phyloP scores from a whole-genome alignment of 139 green algal species.

The Eudorina sp. region DNA sequence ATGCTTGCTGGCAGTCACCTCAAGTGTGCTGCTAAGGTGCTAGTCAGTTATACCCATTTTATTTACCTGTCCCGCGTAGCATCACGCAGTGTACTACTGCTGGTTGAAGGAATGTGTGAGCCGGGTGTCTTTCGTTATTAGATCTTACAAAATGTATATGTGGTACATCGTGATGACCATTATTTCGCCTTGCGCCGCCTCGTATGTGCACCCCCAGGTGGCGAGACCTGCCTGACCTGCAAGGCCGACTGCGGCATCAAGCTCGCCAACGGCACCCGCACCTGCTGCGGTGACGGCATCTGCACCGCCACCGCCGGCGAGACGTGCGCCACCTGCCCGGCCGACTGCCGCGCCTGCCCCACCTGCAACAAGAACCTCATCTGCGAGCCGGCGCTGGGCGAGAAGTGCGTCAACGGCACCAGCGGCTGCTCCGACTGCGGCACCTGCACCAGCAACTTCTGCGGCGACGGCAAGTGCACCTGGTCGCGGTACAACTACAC shows the following conservation, averaged over 20 bases:
- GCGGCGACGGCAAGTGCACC: constrained; percentile 38
- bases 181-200: too few relatives aligned
- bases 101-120: too few relatives aligned
- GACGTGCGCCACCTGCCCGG: constrained; percentile 1
- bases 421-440: constrained; percentile 26
- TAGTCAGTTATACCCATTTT: too few relatives aligned
- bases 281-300: constrained; percentile 32
- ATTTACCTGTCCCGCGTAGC: too few relatives aligned
- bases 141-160: too few relatives aligned
- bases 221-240: constrained; percentile 18
- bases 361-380: constrained; percentile 34
- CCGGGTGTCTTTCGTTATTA: too few relatives aligned
- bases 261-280: background rate
- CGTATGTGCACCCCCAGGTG: too few relatives aligned
- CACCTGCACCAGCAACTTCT: background rate
- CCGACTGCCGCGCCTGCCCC: constrained; percentile 20
- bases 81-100: too few relatives aligned
- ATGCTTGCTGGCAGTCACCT: too few relatives aligned
- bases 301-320: constrained; percentile 12
- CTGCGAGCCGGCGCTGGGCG: background rate
- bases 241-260: background rate
- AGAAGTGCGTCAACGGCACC: background rate
- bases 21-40: too few relatives aligned
- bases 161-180: too few relatives aligned
- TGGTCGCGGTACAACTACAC: background rate